Base-by-base conservation (phyloP, 306 rosid species). In the Cucumis cinereus region DNA sequence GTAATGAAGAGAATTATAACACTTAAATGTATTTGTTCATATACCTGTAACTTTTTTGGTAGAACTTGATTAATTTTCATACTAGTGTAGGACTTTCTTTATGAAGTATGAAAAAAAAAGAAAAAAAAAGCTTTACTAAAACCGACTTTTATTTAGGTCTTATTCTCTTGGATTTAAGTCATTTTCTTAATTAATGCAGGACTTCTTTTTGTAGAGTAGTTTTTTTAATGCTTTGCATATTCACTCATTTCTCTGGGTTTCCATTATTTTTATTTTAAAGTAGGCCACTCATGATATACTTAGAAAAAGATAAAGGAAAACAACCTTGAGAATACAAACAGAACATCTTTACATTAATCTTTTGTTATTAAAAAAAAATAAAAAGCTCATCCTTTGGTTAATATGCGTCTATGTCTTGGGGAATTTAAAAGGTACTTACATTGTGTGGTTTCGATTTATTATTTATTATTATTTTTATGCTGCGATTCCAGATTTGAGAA, bases 401-500 rank as follows among this genome's bases (percentile, higher is more conserved):
- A 12, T 43, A 61, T 6, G 45, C 0, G 23, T 19, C 70, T 2
- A 7, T 64, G 28, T 6, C 9, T n/a, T 38, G 71, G 73, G 17
- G 17, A n/a, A 50, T 50, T 50, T 50, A n/a, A 20, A 38, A 40
- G 73, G 40, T 26, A 19, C 53, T 5, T 38, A 40, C 5, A 64
- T 64, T 64, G 9, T 66, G 5, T n/a, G 3, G 62, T 60, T 16
- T 77, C n/a, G 10, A 23, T 69, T 56, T 28, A 30, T 38, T 59
- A 47, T 66, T 66, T 66, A 5, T 36, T 16, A 79, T 59, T 56
- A 16, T n/a, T 8, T 43, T 62, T 41, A 67, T 47, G 62, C 81
- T 67, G 75, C 41, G 9, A 45, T 86, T 84, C 88, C 90, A 92
- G 96, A 78, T 92, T 92, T 82, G 92, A 92, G 85, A 93, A 88